Evolutionary conservation across 768 basidiomycete genomes (phyloP), one percentile per base, ranked within the genome.

Genomic region (Amanita exitialis): DNA sequence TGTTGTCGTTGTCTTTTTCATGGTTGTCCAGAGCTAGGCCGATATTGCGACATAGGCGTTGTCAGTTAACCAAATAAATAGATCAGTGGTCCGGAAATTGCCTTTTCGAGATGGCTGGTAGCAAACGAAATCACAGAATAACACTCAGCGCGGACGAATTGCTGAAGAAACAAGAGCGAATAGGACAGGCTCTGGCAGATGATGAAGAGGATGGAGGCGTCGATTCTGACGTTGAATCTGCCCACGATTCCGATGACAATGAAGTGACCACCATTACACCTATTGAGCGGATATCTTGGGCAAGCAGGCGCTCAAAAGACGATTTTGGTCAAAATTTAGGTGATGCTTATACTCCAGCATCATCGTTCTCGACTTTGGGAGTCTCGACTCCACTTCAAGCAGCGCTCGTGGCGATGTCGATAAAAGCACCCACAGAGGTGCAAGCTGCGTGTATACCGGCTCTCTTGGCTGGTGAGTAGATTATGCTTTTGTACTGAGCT

Each of bases 401-500:
- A 12, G 82, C 90, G 1, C 72, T 98, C 48, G 68, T 66, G 27
- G 75, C 77, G 32, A 92, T 99, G 86, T 90, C 91, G 12, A 97
- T 98, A 54, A 75, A 74, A 34, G 62, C 65, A 2, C 94, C 95
- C 0, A 97, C 95, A 0, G 82, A 86, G 54, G 83, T 99, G 25
- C 95, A 99, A 60, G 73, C 77, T 0, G 89, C 90, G 3, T 97
- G 94, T 64, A 88, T 99, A 59, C 90, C 90, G 2, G 82, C 84
- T 4, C 78, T 98, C 48, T 71, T 99, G 23, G 68, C 76, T 70
- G 90, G 90, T 83, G 59, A 68, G 75, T 57, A 47, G 28, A 35
- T 9, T 35, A 20, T 9, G 25, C 38, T 6, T 3, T 12, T 27
- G n/a, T 32, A 20, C 8, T 23, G 23, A 28, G n/a, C 1, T 44